Base-by-base conservation (phyloP, 768 basidiomycete genomes). In the Mycena metata region DNA sequence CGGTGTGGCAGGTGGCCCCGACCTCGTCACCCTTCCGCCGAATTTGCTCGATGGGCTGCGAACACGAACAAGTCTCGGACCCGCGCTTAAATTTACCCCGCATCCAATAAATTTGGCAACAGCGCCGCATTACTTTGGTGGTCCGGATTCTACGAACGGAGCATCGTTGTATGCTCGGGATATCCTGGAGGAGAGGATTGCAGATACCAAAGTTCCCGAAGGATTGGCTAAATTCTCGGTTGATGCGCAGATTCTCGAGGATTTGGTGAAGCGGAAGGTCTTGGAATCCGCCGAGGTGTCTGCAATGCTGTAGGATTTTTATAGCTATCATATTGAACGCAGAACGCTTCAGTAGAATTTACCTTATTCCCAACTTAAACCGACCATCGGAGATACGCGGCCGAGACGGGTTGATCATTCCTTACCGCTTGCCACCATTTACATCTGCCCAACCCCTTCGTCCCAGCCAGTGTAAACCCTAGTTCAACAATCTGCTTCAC, bases 191-290 rank as follows among this genome's bases (percentile, higher is more conserved):
- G 79, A 80, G 69, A 71, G 55, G 54, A 78, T 80, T 24, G 77
- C 77, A 16, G 60, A 78, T 9, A 79, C 76, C 35, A 81, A 81
- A 70, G 79, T 82, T 5, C 77, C 80, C 2, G 80, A 80, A 68
- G 81, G 79, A 2, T 49, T 81, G 57, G 73, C 69, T 7, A 81
- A 81, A 64, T 81, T 82, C 62, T 73, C 78, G 15, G 74, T 72
- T 10, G 81, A 82, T 54, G 76, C 78, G 23, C 70, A 72, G 60
- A 76, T 68, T 49, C 69, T 81, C 47, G 78, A 80, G 61, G 75
- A 71, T 30, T 51, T 73, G 49, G 52, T 78, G 51, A 61, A 58
- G 12, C 54, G 62, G 17, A 73, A 41, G 69, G 67, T 75, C 5
- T 58, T 60, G 2, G 60, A 51, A 1, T 60, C 59, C 35, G 50